A percentile compares a stretch with the other conserved stretches of the same genome.
Evolutionary conservation across 306 rosid genomes (phyloP).

Genomic region (Dalbergia oliveri): DNA sequence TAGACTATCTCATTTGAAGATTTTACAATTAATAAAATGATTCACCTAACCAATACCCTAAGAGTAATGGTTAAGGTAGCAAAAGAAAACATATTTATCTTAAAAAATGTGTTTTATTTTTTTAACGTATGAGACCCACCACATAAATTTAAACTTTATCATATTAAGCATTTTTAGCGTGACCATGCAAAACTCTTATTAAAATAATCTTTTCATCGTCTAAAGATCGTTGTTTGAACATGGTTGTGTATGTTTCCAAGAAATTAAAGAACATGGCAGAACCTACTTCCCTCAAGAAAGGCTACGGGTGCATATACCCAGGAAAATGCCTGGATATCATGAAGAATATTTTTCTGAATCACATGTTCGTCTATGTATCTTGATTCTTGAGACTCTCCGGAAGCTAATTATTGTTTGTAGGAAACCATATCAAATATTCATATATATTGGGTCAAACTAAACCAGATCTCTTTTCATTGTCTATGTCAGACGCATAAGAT

Average conservation of each 20-base stretch:
- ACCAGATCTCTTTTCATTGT: not conserved
- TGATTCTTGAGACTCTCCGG: not conserved
- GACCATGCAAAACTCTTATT: too few species aligned
- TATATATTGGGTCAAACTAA: conserved; percentile 4
- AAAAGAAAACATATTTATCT: too few species aligned
- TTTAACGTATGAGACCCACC: too few species aligned
- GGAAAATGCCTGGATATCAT: not conserved
- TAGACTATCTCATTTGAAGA: too few species aligned
- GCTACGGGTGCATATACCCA: conserved; percentile 1
- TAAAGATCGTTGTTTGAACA: not conserved
- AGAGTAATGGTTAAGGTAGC: too few species aligned
- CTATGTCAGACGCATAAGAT: not conserved
- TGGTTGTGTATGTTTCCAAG: conserved; percentile 1
- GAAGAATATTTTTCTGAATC: conserved; percentile 6
- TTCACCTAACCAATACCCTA: too few species aligned
- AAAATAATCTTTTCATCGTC: conserved; percentile 4
- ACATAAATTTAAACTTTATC: too few species aligned
- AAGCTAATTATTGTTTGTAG: conserved; percentile 1
- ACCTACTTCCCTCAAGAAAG: conserved; percentile 14
- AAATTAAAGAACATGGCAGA: conserved; percentile 12
- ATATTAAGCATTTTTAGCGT: too few species aligned
- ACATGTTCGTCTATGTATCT: conserved; percentile 12
- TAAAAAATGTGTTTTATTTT: too few species aligned
- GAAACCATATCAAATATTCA: not conserved
- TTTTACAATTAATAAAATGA: too few species aligned